Evolutionary conservation across 2,329 filamentous ascomycete species (phyloP), one percentile per base, ranked within the genome.

Genomic region (Zasmidium citrigriseum): DNA sequence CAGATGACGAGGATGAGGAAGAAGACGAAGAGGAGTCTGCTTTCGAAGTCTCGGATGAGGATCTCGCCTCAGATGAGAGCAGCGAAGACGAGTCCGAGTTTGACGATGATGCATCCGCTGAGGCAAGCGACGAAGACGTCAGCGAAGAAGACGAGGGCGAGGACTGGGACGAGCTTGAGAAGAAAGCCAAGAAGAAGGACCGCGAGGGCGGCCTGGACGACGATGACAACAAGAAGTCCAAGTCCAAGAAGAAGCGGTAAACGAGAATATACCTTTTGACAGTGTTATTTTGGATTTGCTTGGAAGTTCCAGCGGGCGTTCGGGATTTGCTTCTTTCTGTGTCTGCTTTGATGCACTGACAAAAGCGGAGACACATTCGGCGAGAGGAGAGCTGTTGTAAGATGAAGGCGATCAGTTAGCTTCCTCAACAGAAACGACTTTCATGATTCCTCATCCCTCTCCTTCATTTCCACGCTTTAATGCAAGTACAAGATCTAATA

Each of bases 81-180:
- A 91, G 87, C 10, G 93, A 96, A 66, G 93, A 96, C 45, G 95
- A 91, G 58, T 95, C 89, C 20, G 93, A 98, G 62, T 98, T 95
- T 72, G 93, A 96, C 69, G 93, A 93, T 70, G 93, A 96, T 69
- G 90, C 89, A 1, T 89, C 86, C 21, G 90, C 88, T 2, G 90
- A 93, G 63, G 93, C 91, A 25, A 89, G 86, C 62, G 92, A 93
- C 12, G 90, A 91, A 41, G 76, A 77, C 5, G 83, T 75, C 54
- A 75, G 72, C 23, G 75, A 73, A 1, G 78, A 80, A 27, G 90
- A 93, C 5, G 89, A 89, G 46, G 89, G 91, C 12, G 90, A 97
- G 73, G 91, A 96, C 71, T 97, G 93, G 93, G 68, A 98, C 72
- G 92, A 96, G 75, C 74, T 97, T 59, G 93, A 97, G 79, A 88